Base-by-base conservation (phyloP, 179 eudicot genomes). In the Camellia oleifera region DNA sequence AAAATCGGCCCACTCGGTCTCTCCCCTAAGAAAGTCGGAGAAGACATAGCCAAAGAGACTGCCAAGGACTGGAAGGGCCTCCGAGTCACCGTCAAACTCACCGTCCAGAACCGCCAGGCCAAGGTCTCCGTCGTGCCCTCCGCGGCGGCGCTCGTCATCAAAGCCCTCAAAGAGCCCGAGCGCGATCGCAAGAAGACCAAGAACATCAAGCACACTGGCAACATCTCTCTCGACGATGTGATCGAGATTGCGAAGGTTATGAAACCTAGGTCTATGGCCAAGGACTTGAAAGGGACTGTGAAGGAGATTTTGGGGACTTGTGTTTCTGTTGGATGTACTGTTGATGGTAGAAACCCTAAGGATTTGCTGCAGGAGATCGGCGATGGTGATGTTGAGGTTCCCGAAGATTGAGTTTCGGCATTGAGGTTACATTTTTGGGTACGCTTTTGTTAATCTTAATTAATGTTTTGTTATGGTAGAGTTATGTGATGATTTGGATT, bases 11-110 rank as follows among this genome's bases (percentile, higher is more conserved):
- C 91, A 0, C 75, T 88, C 2, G 91, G 91, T 77, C 89, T 88
- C 7, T 87, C 89, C 69, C 91, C 91, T 0, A 88, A 87, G 87
- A 88, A 88, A 79, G 87, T 88, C 81, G 91, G 91, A 77, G 91
- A 88, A 85, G 91, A 86, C 88, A 88, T 88, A 66, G 91, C 91
- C 61, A 88, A 88, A 17, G 91, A 88, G 46, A 88, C 91, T 4
- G 89, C 91, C 17, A 88, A 88, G 71, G 91, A 87, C 72, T 87
- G 91, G 91, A 88, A 88, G 83, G 91, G 91, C 5, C 84, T 88
- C 9, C 85, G 91, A 0, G 91, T 88, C 2, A 88, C 91, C 45
- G 91, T 88, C 23, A 88, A 88, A 63, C 88, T 88, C 15, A 88
- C 91, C 54, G 91, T 88, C 17, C 91, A 89, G 78, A 89, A 89